Evolutionary conservation across 495 filamentous ascomycete genomes (phyloP), one percentile per base, ranked within the genome.

Genomic region (Mycothermus thermophilus): DNA sequence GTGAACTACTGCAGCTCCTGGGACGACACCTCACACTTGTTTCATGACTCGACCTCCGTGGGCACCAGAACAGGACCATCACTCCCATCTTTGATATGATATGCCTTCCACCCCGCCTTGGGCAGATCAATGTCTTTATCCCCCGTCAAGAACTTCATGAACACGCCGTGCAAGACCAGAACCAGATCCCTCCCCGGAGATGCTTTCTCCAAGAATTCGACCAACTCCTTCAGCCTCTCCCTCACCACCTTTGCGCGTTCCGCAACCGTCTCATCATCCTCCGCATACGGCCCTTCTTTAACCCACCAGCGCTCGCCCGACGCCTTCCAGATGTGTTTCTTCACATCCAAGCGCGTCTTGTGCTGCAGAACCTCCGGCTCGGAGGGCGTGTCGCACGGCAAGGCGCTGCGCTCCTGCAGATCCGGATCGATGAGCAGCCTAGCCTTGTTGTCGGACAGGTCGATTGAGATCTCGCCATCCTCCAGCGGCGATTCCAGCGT

Each of bases 301-400:
- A 13, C 28, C n/a, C 24, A 38, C 49, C 49, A 52, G 1, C 25
- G 32, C 1, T 34, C 37, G n/a, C n/a, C n/a, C n/a, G n/a, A n/a
- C n/a, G n/a, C n/a, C n/a, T 7, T 16, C 28, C 1, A 43, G 21
- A 7, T 3, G 18, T 4, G n/a, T 17, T 17, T 28, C 22, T 13
- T 43, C 30, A 7, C 42, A n/a, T 10, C 4, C 20, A n/a, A n/a
- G 3, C 42, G 42, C 14, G 46, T 48, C 13, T 13, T 25, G 2
- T 10, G 29, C 12, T 47, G 30, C 3, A 61, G 46, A 7, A 16
- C 37, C 1, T 31, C 32, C 6, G 44, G 24, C 5, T 46, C 37
- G 7, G 50, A 56, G 4, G 54, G 55, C 12, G 54, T 58, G 42
- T 63, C 59, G 46, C 57, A 61, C 8, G 57, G 55, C 13, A 56